Evolutionary conservation across 1,139 yeast genomes (phyloP).

Genomic region (Kazachstania sp.): DNA sequence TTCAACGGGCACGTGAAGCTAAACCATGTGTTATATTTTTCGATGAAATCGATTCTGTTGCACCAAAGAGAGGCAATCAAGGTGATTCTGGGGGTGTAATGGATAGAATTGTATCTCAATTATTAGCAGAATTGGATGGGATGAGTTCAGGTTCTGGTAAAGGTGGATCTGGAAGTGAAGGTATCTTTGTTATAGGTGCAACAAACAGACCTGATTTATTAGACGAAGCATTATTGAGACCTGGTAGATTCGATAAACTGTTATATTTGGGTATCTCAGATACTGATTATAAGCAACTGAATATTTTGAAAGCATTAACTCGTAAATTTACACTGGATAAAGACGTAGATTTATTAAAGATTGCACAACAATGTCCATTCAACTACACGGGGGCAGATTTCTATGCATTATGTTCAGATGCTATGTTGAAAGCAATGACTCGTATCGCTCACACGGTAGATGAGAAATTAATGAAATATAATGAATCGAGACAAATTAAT

Average conservation of each 20-base stretch:
- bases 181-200: constrained; percentile 95
- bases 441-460: constrained; percentile 76
- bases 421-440: constrained; percentile 93
- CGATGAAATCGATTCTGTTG: constrained; percentile 95
- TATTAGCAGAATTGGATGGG: constrained; percentile 90
- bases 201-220: constrained; percentile 91
- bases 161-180: constrained; percentile 48
- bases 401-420: constrained; percentile 89
- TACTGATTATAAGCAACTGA: constrained; percentile 79
- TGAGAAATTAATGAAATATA: constrained; percentile 47
- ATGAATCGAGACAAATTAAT: constrained; percentile 25
- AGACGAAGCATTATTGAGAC: constrained; percentile 88
- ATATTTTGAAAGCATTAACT: constrained; percentile 80
- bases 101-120: constrained; percentile 95
- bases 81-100: constrained; percentile 98
- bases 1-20: constrained; percentile 91
- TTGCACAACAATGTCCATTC: constrained; percentile 72
- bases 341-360: constrained; percentile 48
- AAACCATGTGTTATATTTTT: constrained; percentile 95
- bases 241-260: constrained; percentile 95
- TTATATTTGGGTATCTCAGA: constrained; percentile 87
- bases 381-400: constrained; percentile 97
- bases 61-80: constrained; percentile 95
- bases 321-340: constrained; percentile 64
- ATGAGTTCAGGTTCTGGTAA: constrained; percentile 52